phyloP scores from a whole-genome alignment of 371 early-diverging fungal species.

The Rhizopus sp. region DNA sequence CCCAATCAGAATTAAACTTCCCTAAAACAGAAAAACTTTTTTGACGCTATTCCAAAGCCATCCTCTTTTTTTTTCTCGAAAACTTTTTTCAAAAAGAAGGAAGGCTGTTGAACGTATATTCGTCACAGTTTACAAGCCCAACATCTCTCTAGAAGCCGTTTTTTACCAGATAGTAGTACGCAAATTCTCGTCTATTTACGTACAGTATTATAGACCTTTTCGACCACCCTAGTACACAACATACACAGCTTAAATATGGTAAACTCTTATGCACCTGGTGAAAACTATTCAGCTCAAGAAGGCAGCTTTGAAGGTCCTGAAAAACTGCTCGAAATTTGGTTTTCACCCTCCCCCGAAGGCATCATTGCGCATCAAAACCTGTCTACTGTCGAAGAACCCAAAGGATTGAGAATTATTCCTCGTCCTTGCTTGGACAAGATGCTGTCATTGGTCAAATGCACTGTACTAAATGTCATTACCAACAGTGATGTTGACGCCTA shows the following conservation, averaged over 20 bases:
- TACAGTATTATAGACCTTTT: conserved; percentile 24
- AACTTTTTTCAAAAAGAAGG: too few species aligned
- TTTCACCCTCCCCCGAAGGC: conserved; percentile 56
- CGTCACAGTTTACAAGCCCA: conserved; percentile 25
- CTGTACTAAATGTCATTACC: conserved; percentile 80
- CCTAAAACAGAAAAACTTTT: too few species aligned
- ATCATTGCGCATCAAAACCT: conserved; percentile 31
- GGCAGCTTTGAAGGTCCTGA: conserved; percentile 91
- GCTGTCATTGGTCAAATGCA: conserved; percentile 90
- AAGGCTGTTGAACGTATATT: conserved; percentile 1
- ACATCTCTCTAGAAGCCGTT: conserved; percentile 33
- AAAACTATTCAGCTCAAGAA: conserved; percentile 44
- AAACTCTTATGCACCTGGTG: conserved; percentile 26
- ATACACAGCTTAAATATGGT: conserved; percentile 3
- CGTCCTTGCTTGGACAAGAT: conserved; percentile 85
- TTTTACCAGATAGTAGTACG: conserved; percentile 7
- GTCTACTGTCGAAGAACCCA: conserved; percentile 15
- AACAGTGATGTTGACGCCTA: conserved; percentile 87
- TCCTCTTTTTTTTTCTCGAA: too few species aligned
- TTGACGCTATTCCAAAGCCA: too few species aligned
- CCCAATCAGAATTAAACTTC: too few species aligned
- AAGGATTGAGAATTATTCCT: conserved; percentile 78
- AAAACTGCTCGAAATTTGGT: conserved; percentile 96
- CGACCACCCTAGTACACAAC: conserved; percentile 23
- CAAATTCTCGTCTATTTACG: conserved; percentile 17